Evolutionary conservation across 2,329 filamentous ascomycete genomes (phyloP), one percentile per base, ranked within the genome.

Genomic region (Arthrobotrys conoides): DNA sequence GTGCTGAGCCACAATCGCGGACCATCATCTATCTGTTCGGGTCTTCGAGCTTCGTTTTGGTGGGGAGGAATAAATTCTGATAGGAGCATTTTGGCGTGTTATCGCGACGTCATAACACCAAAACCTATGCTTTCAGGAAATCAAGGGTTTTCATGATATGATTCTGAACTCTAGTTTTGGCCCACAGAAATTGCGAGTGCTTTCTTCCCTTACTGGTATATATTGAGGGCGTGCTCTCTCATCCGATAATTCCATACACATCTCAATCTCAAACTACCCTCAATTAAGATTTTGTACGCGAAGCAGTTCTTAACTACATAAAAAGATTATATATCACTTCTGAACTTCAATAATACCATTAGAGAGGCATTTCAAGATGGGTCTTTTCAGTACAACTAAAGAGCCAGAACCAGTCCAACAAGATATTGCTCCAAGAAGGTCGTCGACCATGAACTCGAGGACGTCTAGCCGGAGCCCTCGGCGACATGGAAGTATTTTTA

Each of bases 401-500:
- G 72, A 76, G 3, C 30, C 55, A 9, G 73, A 77, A 14, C 61
- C 59, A 20, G 30, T 48, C 18, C 67, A 71, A 9, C 46, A 66
- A 5, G 72, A 77, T 36, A 44, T 61, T 18, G 20, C 73, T 38
- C 73, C 73, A 24, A 49, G 67, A 22, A 49, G 67, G 44, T 71
- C 73, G 3, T 71, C 73, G 0, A 77, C 73, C 0, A 24, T 57
- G 14, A 59, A 59, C 24, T 67, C 73, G 5, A 66, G 73, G 38
- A 71, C 41, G 5, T 71, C 68, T 1, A 64, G 67, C 10, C 59
- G 57, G n/a, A 77, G 73, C 22, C 73, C 73, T 46, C 38, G 61
- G 9, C 66, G 73, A 20, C 51, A 69, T 9, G 73, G 73, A 8
- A 77, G 67, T 22, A 66, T 77, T 30, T 77, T 77, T 38, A 71